Conservation (phyloP, 768 basidiomycete genomes). For the Trametes coccinea region DNA sequence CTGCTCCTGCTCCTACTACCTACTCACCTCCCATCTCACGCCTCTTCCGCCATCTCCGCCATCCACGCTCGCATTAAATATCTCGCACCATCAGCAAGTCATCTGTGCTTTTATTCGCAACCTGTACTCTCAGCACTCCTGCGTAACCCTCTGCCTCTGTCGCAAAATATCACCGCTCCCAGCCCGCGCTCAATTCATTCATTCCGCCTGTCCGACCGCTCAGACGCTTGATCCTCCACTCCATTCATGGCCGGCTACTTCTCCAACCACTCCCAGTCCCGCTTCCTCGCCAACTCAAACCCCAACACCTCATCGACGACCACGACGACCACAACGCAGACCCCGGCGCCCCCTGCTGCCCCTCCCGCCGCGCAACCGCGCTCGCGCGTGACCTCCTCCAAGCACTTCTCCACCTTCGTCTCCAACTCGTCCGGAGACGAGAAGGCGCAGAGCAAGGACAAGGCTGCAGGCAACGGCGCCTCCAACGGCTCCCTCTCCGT, state of each 20-base stretch:
- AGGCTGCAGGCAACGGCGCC: slow-evolving; percentile 35
- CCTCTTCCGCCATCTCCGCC: slow-evolving; percentile 9
- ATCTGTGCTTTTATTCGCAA: slow-evolving; percentile 8
- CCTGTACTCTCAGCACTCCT: neutral
- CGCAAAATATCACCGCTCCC: neutral
- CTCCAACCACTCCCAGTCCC: slow-evolving; percentile 77
- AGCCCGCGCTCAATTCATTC: neutral
- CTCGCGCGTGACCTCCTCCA: slow-evolving; percentile 59
- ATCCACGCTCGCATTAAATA: neutral
- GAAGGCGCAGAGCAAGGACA: slow-evolving; percentile 46
- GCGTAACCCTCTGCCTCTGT: neutral
- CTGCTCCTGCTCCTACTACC: no score
- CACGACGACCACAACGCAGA: slow-evolving; percentile 25
- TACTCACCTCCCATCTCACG: slow-evolving; percentile 16
- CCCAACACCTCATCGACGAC: slow-evolving; percentile 23
- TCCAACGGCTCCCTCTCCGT: slow-evolving; percentile 45
- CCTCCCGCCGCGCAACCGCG: slow-evolving; percentile 34
- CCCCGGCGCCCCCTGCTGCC: slow-evolving; percentile 30
- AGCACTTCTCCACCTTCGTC: slow-evolving; percentile 71
- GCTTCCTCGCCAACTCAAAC: slow-evolving; percentile 59
- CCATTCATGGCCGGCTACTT: slow-evolving; percentile 57
- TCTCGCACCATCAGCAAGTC: neutral
- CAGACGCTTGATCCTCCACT: neutral
- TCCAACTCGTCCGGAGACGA: slow-evolving; percentile 44
- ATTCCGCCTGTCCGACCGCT: neutral